Evolutionary conservation across 495 filamentous ascomycete species (phyloP).

Genomic region (Penicillium lividum): DNA sequence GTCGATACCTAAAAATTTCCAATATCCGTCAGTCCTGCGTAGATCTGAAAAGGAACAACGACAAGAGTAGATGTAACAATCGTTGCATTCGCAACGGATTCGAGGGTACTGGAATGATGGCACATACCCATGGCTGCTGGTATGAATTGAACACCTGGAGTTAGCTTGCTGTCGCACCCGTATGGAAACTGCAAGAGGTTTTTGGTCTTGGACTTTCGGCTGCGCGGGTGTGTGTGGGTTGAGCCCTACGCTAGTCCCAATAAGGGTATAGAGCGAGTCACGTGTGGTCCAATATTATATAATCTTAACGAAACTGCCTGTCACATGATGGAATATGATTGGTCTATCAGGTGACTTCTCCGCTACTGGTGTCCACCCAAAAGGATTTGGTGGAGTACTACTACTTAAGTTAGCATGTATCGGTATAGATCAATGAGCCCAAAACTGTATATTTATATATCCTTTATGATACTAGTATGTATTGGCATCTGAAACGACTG

Average conservation of each 20-base stretch:
- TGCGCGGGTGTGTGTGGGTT: conserved; percentile 51
- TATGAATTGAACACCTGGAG: conserved; percentile 46
- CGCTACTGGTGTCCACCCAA: neutral
- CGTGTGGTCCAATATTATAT: neutral
- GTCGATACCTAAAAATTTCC: conserved; percentile 58
- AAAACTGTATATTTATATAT: neutral
- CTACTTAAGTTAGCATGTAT: neutral
- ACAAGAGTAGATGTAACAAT: neutral
- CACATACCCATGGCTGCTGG: conserved; percentile 54
- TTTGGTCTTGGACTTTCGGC: conserved; percentile 47
- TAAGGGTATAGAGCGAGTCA: conserved; percentile 2
- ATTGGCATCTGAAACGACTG: neutral
- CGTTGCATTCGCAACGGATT: neutral
- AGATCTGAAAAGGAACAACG: neutral
- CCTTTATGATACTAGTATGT: too few species aligned
- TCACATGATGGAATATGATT: conserved; percentile 1
- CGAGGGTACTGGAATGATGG: conserved; percentile 1
- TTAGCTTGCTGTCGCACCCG: conserved; percentile 50
- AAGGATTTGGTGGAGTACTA: neutral
- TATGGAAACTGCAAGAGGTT: conserved; percentile 44
- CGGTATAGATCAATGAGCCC: neutral
- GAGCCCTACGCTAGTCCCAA: conserved; percentile 47
- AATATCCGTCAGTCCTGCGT: conserved; percentile 4
- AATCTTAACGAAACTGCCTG: neutral
- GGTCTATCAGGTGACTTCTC: neutral